A percentile compares a stretch with the other conserved stretches of the same genome.
These are phyloP conservation scores for Pseudocercospora cruenta DNA, from an alignment of 2,329 filamentous ascomycete genomes.

Conservation along the genomic window DNA sequence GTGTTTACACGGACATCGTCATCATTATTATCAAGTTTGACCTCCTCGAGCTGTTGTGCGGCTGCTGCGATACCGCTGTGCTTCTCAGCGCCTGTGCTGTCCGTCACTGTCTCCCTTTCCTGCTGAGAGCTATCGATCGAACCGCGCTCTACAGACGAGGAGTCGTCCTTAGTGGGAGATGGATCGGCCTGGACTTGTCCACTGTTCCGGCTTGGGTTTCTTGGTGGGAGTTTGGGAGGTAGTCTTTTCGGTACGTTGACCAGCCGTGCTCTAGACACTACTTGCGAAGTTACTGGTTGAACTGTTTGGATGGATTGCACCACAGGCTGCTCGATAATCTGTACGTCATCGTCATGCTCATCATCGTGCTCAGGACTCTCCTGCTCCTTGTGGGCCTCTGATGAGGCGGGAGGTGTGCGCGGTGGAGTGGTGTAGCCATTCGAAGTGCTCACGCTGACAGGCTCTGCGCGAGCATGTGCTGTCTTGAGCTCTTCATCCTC, in stretches of 20 bases:
- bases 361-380: slow-evolving; percentile 41
- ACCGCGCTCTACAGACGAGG: neutral
- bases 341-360: slow-evolving; percentile 55
- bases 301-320: slow-evolving; percentile 70
- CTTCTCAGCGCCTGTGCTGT: neutral
- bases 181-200: slow-evolving; percentile 41
- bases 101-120: neutral
- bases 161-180: slow-evolving; percentile 22
- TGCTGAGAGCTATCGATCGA: neutral
- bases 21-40: slow-evolving; percentile 22
- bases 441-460: slow-evolving; percentile 19
- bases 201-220: slow-evolving; percentile 66
- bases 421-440: slow-evolving; percentile 41
- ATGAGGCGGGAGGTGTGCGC: slow-evolving; percentile 32
- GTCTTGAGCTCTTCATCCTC: slow-evolving; percentile 34
- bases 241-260: slow-evolving; percentile 83
- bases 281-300: slow-evolving; percentile 45
- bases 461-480: slow-evolving; percentile 9
- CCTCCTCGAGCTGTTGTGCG: slow-evolving; percentile 19
- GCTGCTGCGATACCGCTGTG: slow-evolving; percentile 1
- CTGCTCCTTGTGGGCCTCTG: slow-evolving; percentile 5
- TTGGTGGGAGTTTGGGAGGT: slow-evolving; percentile 75
- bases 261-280: slow-evolving; percentile 71
- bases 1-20: slow-evolving; percentile 22
- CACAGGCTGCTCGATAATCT: slow-evolving; percentile 50